Base-by-base conservation (phyloP, 345 rosid species). In the thale cress (Arabidopsis thaliana) region DNA sequence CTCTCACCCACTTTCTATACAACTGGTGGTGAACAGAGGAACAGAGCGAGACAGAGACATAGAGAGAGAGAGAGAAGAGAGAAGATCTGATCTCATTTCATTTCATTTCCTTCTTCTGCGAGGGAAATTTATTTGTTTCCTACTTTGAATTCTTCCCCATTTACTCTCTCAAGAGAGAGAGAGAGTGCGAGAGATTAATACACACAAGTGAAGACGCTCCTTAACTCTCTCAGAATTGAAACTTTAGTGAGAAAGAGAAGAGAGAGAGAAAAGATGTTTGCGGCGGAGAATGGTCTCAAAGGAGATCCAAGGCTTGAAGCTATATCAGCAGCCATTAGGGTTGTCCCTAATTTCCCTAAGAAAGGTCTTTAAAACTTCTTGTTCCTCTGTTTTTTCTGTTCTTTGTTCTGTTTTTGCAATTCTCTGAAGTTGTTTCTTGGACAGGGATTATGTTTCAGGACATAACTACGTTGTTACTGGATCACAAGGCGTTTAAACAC, bases 361-460 rank as follows among this genome's bases (percentile, higher is more conserved):
- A 37, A 79, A 68, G 82, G 82, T 78, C 48, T 48, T 33, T 11
- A 10, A 13, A 30, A 3, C 24, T 22, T 48, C 30, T 50, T 40
- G 0, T 40, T 59, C 36, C 48, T 75, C 64, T 65, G 16, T 66
- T 51, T 14, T 14, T 28, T 58, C 51, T 25, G 12, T 53, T 7
- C 12, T 57, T 37, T 28, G 23, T 50, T 50, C 57, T 30, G 36
- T 45, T 24, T 16, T 5, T 5, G 0, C 13, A 9, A 23, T 42
- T 63, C 10, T 76, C 49, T 60, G 14, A 68, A 34, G 4, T n/a
- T n/a, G 30, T 34, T 59, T 62, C 13, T 69, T 69, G 16, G 58
- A 42, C 58, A 90, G 97, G 96, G 32, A 92, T 90, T 7, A 88
- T 88, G 97, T 92, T 92, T 77, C 94, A 88, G 53, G 97, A 92